These are phyloP conservation scores for Paulownia fortunei DNA, from an alignment of 257 asterid species.

Conservation along the genomic window DNA sequence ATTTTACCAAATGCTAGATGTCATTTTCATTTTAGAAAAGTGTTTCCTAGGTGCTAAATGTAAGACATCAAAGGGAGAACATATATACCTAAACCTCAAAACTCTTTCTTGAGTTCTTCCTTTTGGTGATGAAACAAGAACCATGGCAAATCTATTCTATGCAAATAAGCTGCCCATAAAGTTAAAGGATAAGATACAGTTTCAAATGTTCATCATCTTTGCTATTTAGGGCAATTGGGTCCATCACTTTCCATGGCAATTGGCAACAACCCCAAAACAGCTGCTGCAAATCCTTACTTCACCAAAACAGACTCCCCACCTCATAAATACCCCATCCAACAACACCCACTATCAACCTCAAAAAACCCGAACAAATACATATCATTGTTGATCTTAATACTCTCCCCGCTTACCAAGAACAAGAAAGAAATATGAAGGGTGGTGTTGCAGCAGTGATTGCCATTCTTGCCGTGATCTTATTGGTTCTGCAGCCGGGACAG, in stretches of 20 bases:
- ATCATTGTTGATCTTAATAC: not conserved
- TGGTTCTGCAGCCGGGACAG: constrained; percentile 27
- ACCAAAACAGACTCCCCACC: not conserved
- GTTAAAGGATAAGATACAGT: not conserved
- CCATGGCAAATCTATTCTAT: no score
- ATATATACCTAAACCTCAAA: no score
- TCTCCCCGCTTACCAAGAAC: no score
- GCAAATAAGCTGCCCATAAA: constrained; percentile 4
- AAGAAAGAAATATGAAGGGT: constrained; percentile 36
- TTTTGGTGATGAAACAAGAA: no score
- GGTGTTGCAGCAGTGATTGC: constrained; percentile 24
- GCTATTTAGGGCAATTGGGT: not conserved
- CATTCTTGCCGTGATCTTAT: constrained; percentile 25
- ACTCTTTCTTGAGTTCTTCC: no score
- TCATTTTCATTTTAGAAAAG: no score
- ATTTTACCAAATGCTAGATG: no score
- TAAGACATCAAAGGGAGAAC: no score
- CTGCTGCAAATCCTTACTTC: not conserved
- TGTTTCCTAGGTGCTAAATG: no score
- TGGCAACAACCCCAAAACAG: no score
- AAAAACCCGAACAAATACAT: not conserved
- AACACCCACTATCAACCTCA: not conserved
- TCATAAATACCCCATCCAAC: not conserved
- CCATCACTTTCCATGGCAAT: no score
- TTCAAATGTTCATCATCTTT: constrained; percentile 1